Conservation (phyloP, 2,329 filamentous ascomycete species). For the Cladosporium velox region DNA sequence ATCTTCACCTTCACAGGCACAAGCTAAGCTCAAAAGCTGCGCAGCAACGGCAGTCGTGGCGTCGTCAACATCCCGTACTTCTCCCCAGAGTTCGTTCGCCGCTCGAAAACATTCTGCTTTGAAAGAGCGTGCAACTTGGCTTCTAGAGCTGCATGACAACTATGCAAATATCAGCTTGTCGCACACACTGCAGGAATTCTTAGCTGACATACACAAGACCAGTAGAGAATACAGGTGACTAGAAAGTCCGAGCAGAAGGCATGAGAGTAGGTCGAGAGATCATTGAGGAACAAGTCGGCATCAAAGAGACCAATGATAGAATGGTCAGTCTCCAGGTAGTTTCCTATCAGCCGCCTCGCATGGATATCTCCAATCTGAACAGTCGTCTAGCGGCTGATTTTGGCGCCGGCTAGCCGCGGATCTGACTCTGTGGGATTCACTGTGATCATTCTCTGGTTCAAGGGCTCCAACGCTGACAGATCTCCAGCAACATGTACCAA, state of each 20-base stretch:
- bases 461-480: neutral
- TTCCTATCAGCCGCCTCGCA: neutral
- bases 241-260: neutral
- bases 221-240: neutral
- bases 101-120: neutral
- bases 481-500: conserved; percentile 10
- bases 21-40: conserved; percentile 9
- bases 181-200: neutral
- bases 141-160: neutral
- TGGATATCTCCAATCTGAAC: neutral
- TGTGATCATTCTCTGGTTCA: neutral
- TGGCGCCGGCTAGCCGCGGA: neutral
- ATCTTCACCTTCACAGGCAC: conserved; percentile 8
- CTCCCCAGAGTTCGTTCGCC: neutral
- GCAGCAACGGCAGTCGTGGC: neutral
- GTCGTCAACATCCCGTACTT: neutral
- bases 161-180: neutral
- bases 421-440: neutral
- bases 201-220: neutral
- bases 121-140: neutral
- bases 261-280: neutral
- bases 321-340: conserved; percentile 10
- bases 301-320: conserved; percentile 6
- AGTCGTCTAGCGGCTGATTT: neutral
- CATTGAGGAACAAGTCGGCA: conserved; percentile 2